Evolutionary conservation across 176 grass and related monocot genomes (phyloP), one percentile per base, ranked within the genome.

Genomic region (Tillandsia leiboldiana): DNA sequence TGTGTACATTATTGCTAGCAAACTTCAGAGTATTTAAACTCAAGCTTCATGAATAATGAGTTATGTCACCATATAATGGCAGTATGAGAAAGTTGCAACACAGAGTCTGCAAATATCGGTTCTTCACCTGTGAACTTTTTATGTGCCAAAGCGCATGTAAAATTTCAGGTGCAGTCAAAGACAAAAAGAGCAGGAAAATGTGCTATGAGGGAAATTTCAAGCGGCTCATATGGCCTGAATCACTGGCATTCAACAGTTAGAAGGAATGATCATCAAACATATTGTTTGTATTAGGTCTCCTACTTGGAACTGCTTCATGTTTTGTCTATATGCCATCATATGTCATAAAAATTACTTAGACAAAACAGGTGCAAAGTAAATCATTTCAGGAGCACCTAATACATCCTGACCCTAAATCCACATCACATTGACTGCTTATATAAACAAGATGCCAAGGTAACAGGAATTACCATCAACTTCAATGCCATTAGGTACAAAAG

Each of bases 401-500:
- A 23, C 22, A 61, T 61, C 56, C 14, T 15, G 56, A n/a, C 20
- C 15, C 56, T 59, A 59, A 33, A 33, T 33, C 56, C 11, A 61
- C 56, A 59, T 59, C n/a, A 61, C 56, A 61, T 1, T 9, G 7
- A 61, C 17, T 61, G 22, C 26, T 47, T 73, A 77, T 28, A 82
- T 50, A 58, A 76, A 73, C 66, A 80, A 50, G 54, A 72, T 22
- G 74, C 42, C 26, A 69, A 64, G 48, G 22, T 84, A 64, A 47
- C 53, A 83, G 48, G 49, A 69, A 9, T 80, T 85, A 96, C 93
- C 86, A 79, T 92, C 88, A 87, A 96, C 64, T 87, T 96, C 88
- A 66, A 96, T 96, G 73, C 93, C 93, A 79, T 96, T 90, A 10
- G 93, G 93, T 73, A 92, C 89, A 85, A 96, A 92, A 71, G 93